These are phyloP conservation scores for Russula sp. DNA, from an alignment of 768 basidiomycete species.

Conservation along the genomic window DNA sequence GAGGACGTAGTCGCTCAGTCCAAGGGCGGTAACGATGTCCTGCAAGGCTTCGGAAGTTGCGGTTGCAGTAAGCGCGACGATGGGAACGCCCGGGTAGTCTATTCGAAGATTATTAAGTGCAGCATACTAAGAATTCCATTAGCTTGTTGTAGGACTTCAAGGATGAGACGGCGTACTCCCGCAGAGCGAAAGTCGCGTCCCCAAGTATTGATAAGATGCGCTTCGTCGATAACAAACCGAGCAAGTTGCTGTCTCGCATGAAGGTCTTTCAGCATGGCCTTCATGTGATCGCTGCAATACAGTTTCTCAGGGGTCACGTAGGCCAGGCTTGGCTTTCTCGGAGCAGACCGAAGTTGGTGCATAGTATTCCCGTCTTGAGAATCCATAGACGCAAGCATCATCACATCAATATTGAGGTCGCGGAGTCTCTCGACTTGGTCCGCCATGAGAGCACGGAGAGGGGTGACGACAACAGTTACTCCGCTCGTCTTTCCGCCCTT, in stretches of 20 bases:
- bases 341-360: conserved; percentile 40
- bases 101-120: conserved; percentile 48
- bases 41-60: conserved; percentile 72
- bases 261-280: conserved; percentile 50
- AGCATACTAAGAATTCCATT: conserved; percentile 30
- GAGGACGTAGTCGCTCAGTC: conserved; percentile 50
- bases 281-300: conserved; percentile 51
- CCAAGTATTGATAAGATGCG: conserved; percentile 93
- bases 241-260: conserved; percentile 57
- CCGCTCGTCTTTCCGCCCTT: conserved; percentile 63
- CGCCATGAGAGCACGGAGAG: conserved; percentile 80
- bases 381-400: conserved; percentile 36
- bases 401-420: conserved; percentile 60
- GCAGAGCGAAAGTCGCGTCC: conserved; percentile 83
- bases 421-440: conserved; percentile 76
- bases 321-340: conserved; percentile 56
- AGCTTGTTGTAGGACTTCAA: background rate
- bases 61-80: conserved; percentile 96
- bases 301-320: conserved; percentile 94
- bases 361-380: conserved; percentile 32
- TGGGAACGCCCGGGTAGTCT: conserved; percentile 73
- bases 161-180: conserved; percentile 12
- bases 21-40: conserved; percentile 72
- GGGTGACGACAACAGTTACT: conserved; percentile 86
- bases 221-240: conserved; percentile 93